Percentiles rank a stretch among this genome's conserved stretches.
phyloP scores from a whole-genome alignment of 164 flowering plant genomes.

The Brasenia schreberi region DNA sequence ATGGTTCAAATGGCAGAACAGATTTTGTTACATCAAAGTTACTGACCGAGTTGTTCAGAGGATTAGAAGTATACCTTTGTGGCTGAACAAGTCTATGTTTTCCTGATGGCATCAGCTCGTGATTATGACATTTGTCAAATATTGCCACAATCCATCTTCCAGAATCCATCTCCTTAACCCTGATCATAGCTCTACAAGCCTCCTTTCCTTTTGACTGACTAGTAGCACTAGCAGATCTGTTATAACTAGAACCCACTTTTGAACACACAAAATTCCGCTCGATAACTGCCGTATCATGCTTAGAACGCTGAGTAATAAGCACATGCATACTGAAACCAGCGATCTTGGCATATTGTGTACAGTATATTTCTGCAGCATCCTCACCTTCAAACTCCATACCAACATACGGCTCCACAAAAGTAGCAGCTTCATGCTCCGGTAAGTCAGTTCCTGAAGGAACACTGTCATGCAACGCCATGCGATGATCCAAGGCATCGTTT shows the following conservation, averaged over 20 bases:
- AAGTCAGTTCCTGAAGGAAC: not conserved
- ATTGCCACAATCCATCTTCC: constrained; percentile 6
- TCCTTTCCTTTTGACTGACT: not conserved
- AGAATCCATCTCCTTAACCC: constrained; percentile 5
- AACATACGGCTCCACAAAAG: constrained; percentile 4
- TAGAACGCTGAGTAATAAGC: constrained; percentile 2
- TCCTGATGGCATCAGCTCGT: constrained; percentile 4
- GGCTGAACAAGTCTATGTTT: constrained; percentile 6
- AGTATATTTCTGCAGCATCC: constrained; percentile 6
- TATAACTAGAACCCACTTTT: constrained; percentile 2
- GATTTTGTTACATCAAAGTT: too few species aligned
- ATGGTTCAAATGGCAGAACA: constrained; percentile 2
- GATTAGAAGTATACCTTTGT: constrained; percentile 1
- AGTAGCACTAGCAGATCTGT: not conserved
- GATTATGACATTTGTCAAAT: constrained; percentile 6
- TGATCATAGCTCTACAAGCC: constrained; percentile 7
- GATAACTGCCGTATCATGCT: constrained; percentile 1
- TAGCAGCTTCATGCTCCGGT: not conserved
- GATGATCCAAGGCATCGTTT: not conserved
- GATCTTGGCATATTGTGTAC: constrained; percentile 4
- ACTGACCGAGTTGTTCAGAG: too few species aligned
- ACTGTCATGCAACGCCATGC: not conserved
- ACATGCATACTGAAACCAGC: constrained; percentile 5
- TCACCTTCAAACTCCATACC: constrained; percentile 8
- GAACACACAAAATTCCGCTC: constrained; percentile 7